These are phyloP conservation scores for Phytopythium vexans DNA, from an alignment of 352 stramenopile genomes.

Conservation along the genomic window DNA sequence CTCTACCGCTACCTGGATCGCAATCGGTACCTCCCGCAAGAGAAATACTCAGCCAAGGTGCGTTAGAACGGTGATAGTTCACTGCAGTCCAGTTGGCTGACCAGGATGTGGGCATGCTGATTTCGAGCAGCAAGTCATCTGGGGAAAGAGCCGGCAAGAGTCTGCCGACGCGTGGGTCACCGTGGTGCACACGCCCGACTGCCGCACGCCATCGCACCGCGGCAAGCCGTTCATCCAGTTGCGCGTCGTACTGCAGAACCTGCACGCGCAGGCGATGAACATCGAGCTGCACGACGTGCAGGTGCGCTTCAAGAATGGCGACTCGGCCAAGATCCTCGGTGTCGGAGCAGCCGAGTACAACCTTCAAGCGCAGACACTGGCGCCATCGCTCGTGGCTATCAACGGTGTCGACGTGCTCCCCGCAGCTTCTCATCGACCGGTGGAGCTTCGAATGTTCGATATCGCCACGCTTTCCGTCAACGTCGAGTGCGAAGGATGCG, in stretches of 20 bases:
- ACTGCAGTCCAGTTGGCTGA: conserved; percentile 2
- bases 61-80: neutral
- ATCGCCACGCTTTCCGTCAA: conserved; percentile 61
- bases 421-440: conserved; percentile 17
- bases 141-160: conserved; percentile 60
- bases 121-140: conserved; percentile 56
- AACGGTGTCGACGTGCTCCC: conserved; percentile 44
- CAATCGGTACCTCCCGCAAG: conserved; percentile 48
- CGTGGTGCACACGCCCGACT: conserved; percentile 66
- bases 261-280: conserved; percentile 43
- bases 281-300: conserved; percentile 61
- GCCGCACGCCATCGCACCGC: conserved; percentile 31
- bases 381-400: conserved; percentile 44
- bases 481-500: conserved; percentile 59
- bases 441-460: conserved; percentile 64
- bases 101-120: neutral
- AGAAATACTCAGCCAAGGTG: conserved; percentile 67
- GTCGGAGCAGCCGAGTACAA: conserved; percentile 8
- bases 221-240: conserved; percentile 54
- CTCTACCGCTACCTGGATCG: conserved; percentile 63
- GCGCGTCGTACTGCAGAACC: conserved; percentile 68
- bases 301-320: conserved; percentile 69
- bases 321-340: conserved; percentile 41
- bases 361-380: conserved; percentile 18
- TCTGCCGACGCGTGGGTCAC: conserved; percentile 74